Evolutionary conservation across 2,329 filamentous ascomycete species (phyloP).

Genomic region (Alternaria sp.): DNA sequence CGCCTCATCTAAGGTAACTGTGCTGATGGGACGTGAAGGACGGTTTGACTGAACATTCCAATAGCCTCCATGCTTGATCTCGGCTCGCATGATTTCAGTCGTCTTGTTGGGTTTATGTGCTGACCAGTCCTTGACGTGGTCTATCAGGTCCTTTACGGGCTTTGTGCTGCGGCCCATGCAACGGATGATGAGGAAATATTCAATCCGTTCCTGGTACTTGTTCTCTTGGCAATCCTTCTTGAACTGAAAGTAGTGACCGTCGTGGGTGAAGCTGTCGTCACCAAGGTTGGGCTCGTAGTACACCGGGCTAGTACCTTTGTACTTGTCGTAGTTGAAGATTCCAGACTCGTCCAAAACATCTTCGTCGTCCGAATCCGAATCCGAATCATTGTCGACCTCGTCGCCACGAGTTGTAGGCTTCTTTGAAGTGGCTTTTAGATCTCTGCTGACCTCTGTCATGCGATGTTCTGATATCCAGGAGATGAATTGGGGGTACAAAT

Average conservation of each 20-base stretch:
- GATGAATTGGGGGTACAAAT: slow-evolving; percentile 55
- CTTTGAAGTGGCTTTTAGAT: slow-evolving; percentile 54
- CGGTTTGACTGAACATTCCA: slow-evolving; percentile 60
- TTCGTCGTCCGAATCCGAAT: slow-evolving; percentile 30
- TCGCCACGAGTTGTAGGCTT: slow-evolving; percentile 23
- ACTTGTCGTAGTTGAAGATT: slow-evolving; percentile 61
- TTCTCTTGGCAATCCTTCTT: slow-evolving; percentile 36
- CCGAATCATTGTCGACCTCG: slow-evolving; percentile 16
- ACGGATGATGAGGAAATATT: slow-evolving; percentile 40
- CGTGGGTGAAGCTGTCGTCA: slow-evolving; percentile 55
- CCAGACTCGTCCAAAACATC: slow-evolving; percentile 30
- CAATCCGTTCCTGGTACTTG: slow-evolving; percentile 18
- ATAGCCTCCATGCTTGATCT: slow-evolving; percentile 30
- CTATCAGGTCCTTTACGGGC: slow-evolving; percentile 59
- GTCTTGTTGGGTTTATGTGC: slow-evolving; percentile 54
- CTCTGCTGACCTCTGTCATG: slow-evolving; percentile 48
- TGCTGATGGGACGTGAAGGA: slow-evolving; percentile 74
- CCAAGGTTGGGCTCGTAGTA: slow-evolving; percentile 61
- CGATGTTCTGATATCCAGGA: slow-evolving; percentile 56
- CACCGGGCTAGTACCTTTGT: slow-evolving; percentile 58
- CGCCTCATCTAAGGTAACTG: slow-evolving; percentile 73
- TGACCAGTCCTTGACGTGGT: slow-evolving; percentile 56
- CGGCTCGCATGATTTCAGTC: slow-evolving; percentile 59
- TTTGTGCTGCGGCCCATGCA: slow-evolving; percentile 59
- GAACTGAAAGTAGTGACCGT: slow-evolving; percentile 55